phyloP scores from a whole-genome alignment of 2,329 filamentous ascomycete genomes.

The Harringtonia lauricola region DNA sequence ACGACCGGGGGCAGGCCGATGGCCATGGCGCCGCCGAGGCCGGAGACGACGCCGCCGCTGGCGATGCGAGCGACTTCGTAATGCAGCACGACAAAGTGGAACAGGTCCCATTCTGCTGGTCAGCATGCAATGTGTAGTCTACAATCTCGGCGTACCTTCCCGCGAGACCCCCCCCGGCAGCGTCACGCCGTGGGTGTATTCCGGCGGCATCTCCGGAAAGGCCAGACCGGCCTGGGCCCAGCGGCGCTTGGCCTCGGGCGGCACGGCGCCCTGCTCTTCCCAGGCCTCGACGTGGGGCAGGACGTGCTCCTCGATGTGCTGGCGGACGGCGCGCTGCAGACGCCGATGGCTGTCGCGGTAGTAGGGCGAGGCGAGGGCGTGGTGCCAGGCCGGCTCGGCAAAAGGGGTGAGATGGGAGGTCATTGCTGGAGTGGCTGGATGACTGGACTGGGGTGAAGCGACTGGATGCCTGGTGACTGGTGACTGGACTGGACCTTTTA shows the following conservation, averaged over 20 bases:
- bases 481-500: no score
- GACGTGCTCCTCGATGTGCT: conserved; percentile 61
- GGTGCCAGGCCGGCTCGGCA: conserved; percentile 72
- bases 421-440: no score
- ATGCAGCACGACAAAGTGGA: conserved; percentile 65
- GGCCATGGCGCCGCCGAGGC: conserved; percentile 19
- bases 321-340: conserved; percentile 56
- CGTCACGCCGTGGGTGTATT: no score
- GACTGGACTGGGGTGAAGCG: no score
- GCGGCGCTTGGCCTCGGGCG: not conserved
- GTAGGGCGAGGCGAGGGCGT: conserved; percentile 66
- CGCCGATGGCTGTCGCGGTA: conserved; percentile 63
- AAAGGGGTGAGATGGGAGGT: no score
- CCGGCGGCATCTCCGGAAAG: no score
- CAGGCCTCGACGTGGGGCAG: conserved; percentile 49
- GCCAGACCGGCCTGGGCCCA: not conserved
- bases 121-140: no score
- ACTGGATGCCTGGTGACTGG: no score
- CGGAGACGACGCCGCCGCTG: conserved; percentile 20
- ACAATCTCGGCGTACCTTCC: no score
- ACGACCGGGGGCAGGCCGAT: conserved; percentile 15
- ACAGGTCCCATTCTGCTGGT: conserved; percentile 61
- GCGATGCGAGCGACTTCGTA: conserved; percentile 57
- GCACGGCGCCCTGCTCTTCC: not conserved
- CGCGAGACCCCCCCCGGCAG: no score